Evolutionary conservation across 2,329 filamentous ascomycete species (phyloP), one percentile per base, ranked within the genome.

Genomic region (Chalaropsis thielavioides): DNA sequence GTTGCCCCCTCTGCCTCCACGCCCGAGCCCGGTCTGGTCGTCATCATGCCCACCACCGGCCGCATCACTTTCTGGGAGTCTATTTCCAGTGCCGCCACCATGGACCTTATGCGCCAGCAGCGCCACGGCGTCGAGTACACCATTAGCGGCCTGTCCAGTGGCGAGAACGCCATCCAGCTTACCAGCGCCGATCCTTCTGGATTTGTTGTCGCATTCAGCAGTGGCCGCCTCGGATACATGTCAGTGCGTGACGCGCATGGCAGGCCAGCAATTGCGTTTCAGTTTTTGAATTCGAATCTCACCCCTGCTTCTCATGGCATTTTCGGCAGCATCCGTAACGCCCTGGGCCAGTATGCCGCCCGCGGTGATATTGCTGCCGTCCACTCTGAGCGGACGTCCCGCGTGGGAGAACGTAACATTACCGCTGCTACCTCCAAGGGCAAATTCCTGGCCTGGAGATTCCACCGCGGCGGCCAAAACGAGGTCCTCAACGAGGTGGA

Each of bases 11-110:
- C 89, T 4, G 86, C 88, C 11, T 86, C 86, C 3, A 84, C 83
- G n/a, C 83, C 84, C 61, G 89, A 95, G 70, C 88, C 92, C 41
- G 94, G 94, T 1, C 80, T 99, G 44, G 84, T 99, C 35, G 83
- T 96, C 44, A 81, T 97, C 44, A 89, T 92, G 77, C 89, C 92
- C 13, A 83, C 83, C 19, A 91, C 81, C 61, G 94, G 94, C 63
- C 92, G 87, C 74, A 84, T 97, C 63, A 86, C 90, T 56, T 97
- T 94, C 74, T 97, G 94, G 91, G 94, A 97, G 73, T 95, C 90
- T 46, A 89, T 97, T 68, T 91, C 92, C 65, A 91, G 86, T 73
- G 91, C 90, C 10, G 89, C 91, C 46, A 90, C 90, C 0, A 81
- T 95, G 64, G 89, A 89, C 68, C 83, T 95, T 49, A 89, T 92